These are phyloP conservation scores for Sphaerulina musiva DNA, from an alignment of 2,329 filamentous ascomycete genomes.

Conservation along the genomic window DNA sequence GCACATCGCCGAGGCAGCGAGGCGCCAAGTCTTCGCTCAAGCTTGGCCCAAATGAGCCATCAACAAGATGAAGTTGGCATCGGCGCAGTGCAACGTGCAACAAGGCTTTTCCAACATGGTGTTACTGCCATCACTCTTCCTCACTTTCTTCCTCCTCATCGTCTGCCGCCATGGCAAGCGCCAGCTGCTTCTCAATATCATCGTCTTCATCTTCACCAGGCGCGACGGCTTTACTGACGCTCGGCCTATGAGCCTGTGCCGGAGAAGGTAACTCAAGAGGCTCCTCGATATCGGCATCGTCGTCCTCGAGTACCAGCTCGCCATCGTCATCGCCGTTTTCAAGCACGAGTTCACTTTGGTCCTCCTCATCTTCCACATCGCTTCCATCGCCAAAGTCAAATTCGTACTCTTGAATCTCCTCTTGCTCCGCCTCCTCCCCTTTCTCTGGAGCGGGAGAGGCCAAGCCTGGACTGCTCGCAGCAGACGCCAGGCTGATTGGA, in stretches of 20 bases:
- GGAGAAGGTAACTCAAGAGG: slow-evolving; percentile 26
- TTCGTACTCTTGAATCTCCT: slow-evolving; percentile 23
- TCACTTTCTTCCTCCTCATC: slow-evolving; percentile 40
- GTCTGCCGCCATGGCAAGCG: slow-evolving; percentile 36
- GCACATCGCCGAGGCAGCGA: no score
- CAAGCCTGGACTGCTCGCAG: slow-evolving; percentile 34
- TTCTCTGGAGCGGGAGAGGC: slow-evolving; percentile 18
- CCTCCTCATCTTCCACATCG: slow-evolving; percentile 11
- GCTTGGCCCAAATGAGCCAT: no score
- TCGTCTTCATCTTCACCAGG: slow-evolving; percentile 33
- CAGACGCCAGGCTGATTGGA: slow-evolving; percentile 41
- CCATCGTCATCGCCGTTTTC: slow-evolving; percentile 16
- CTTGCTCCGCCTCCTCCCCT: slow-evolving; percentile 15
- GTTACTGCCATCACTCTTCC: slow-evolving; percentile 31
- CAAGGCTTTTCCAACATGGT: no score
- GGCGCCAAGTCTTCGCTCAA: no score
- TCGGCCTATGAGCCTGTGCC: slow-evolving; percentile 26
- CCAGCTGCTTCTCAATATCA: slow-evolving; percentile 39
- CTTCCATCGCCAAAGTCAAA: slow-evolving; percentile 28
- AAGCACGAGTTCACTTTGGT: slow-evolving; percentile 5
- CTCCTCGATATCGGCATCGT: slow-evolving; percentile 34
- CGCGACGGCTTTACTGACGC: slow-evolving; percentile 17
- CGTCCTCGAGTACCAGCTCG: slow-evolving; percentile 21
- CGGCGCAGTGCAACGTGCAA: no score
- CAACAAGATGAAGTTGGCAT: no score